Conservation (phyloP, 225 moss, liverwort and hornwort species). For the Neckera pumila region DNA sequence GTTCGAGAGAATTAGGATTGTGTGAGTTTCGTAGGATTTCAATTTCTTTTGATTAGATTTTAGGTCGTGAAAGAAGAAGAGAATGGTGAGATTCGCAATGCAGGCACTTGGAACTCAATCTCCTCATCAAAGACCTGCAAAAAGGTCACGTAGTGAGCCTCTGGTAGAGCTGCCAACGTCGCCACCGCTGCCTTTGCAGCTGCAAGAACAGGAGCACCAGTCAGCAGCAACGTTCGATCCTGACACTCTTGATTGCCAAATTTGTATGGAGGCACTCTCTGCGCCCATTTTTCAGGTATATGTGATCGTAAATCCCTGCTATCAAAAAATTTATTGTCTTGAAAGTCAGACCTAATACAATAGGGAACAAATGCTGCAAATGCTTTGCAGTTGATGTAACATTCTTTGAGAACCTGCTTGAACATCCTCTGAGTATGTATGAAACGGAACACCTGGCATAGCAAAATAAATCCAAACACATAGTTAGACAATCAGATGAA, state of each 20-base stretch:
- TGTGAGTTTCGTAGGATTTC: not conserved
- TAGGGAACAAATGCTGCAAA: not conserved
- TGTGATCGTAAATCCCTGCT: not conserved
- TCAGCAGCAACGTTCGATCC: slow-evolving; percentile 40
- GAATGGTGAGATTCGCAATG: slow-evolving; percentile 58
- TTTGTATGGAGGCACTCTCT: slow-evolving; percentile 61
- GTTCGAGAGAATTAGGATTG: not conserved
- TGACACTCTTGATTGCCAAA: slow-evolving; percentile 67
- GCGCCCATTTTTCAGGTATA: slow-evolving; percentile 61
- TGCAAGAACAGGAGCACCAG: slow-evolving; percentile 28
- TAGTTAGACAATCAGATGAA: not conserved
- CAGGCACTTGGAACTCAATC: slow-evolving; percentile 36
- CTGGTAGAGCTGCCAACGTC: slow-evolving; percentile 28
- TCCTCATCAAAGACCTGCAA: slow-evolving; percentile 30
- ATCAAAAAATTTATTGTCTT: not conserved
- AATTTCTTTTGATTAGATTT: not conserved
- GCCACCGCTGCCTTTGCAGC: not conserved
- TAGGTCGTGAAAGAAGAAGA: not conserved
- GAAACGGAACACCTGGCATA: not conserved
- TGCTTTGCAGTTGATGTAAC: not conserved
- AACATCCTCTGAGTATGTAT: not conserved
- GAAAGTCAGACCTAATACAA: not conserved
- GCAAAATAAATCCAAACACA: no score
- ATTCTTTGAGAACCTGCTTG: not conserved
- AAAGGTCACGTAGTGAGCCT: slow-evolving; percentile 31